Conservation (phyloP, 2,329 filamentous ascomycete species). For the Colletotrichum shisoi region DNA sequence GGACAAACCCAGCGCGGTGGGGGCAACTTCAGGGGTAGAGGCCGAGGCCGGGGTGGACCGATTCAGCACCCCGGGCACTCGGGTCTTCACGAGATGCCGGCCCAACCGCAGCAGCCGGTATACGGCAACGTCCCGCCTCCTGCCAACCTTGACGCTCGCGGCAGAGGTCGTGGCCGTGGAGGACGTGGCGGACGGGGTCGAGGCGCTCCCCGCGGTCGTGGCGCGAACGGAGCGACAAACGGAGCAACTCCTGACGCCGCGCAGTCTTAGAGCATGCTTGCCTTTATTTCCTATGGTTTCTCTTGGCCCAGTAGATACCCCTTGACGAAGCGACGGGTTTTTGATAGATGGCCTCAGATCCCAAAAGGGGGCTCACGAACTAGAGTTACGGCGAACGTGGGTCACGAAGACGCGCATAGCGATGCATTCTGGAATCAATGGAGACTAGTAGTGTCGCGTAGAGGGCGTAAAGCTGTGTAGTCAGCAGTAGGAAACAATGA, state of each 20-base stretch:
- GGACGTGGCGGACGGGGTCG: constrained; percentile 45
- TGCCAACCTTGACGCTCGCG: constrained; percentile 59
- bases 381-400: constrained; percentile 13
- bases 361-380: constrained; percentile 3
- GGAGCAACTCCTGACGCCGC: constrained; percentile 15
- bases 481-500: background rate
- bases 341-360: constrained; percentile 25
- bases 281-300: background rate
- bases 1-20: constrained; percentile 42
- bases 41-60: constrained; percentile 35
- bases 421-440: background rate
- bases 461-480: background rate
- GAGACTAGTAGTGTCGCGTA: background rate
- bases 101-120: constrained; percentile 36
- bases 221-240: constrained; percentile 40
- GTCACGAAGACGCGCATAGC: background rate
- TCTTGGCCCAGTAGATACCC: constrained; percentile 27
- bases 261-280: background rate
- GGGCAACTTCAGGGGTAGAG: constrained; percentile 39
- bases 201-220: constrained; percentile 48
- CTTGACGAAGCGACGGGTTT: constrained; percentile 28
- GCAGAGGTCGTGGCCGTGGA: constrained; percentile 52
- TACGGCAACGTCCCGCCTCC: constrained; percentile 70
- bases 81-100: constrained; percentile 40
- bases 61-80: constrained; percentile 31